These are phyloP conservation scores for Lactarius sanguifluus DNA, from an alignment of 768 basidiomycete genomes.

Conservation along the genomic window DNA sequence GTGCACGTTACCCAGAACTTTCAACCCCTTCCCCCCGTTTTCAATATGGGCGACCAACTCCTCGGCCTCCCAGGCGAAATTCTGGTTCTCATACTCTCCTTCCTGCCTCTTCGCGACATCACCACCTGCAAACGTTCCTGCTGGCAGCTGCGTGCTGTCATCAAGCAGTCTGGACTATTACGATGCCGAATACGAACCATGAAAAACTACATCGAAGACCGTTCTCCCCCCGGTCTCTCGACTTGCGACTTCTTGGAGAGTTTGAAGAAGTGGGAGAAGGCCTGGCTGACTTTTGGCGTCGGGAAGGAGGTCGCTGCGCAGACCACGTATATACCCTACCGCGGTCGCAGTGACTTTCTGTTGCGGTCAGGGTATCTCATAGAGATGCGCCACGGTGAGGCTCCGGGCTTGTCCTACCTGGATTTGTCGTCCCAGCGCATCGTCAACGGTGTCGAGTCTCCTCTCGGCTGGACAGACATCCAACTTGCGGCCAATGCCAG, in stretches of 20 bases:
- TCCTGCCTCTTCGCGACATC: slow-evolving; percentile 10
- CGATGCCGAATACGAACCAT: slow-evolving; percentile 2
- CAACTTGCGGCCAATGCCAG: slow-evolving; percentile 30
- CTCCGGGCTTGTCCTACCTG: slow-evolving; percentile 14
- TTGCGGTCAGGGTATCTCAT: slow-evolving; percentile 18
- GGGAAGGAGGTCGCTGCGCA: background rate
- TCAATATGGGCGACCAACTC: slow-evolving; percentile 5
- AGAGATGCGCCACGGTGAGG: background rate
- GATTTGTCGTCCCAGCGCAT: slow-evolving; percentile 7
- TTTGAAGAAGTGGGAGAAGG: slow-evolving; percentile 13
- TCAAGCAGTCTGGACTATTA: slow-evolving; percentile 9
- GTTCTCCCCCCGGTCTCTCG: slow-evolving; percentile 11
- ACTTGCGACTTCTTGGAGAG: slow-evolving; percentile 1
- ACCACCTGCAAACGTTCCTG: slow-evolving; percentile 13
- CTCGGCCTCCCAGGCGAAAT: slow-evolving; percentile 18
- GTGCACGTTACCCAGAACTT: background rate
- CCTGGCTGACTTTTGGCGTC: slow-evolving; percentile 6
- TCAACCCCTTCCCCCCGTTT: background rate
- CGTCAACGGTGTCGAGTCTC: background rate
- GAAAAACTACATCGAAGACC: slow-evolving; percentile 10
- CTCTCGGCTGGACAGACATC: slow-evolving; percentile 4
- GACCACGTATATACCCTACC: background rate
- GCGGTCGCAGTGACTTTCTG: slow-evolving; percentile 5
- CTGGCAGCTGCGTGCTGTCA: slow-evolving; percentile 9
- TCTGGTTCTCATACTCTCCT: slow-evolving; percentile 8